phyloP scores from a whole-genome alignment of 1,139 yeast genomes.

The Magnusiomyces suaveolens region DNA sequence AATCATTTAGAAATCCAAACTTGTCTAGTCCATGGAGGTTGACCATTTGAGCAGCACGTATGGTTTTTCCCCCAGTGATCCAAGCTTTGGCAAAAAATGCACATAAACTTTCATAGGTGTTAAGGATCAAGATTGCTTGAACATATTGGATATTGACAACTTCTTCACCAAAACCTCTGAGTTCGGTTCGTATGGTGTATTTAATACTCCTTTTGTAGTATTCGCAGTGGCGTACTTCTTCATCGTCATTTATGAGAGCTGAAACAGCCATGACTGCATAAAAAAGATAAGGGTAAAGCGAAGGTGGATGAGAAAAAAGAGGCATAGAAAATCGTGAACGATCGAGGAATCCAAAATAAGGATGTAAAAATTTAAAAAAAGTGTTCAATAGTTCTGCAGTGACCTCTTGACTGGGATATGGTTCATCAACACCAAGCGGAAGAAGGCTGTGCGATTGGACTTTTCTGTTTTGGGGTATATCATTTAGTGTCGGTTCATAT shows the following conservation, averaged over 20 bases:
- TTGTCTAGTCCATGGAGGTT: slow-evolving; percentile 21
- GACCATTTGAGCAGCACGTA: slow-evolving; percentile 22
- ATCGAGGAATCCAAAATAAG: slow-evolving; percentile 20
- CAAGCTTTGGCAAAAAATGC: slow-evolving; percentile 28
- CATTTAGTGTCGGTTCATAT: too few species aligned
- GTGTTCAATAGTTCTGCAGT: slow-evolving; percentile 19
- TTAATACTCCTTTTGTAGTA: slow-evolving; percentile 25
- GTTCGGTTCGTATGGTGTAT: slow-evolving; percentile 18
- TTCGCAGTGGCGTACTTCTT: slow-evolving; percentile 15
- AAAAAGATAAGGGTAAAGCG: slow-evolving; percentile 22
- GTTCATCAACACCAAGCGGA: slow-evolving; percentile 21
- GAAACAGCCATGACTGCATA: slow-evolving; percentile 26
- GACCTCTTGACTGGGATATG: slow-evolving; percentile 23
- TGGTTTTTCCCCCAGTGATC: slow-evolving; percentile 26
- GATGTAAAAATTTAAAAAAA: slow-evolving; percentile 20
- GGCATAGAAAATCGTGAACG: not conserved
- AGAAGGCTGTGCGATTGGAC: slow-evolving; percentile 7
- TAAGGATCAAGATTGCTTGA: slow-evolving; percentile 24
- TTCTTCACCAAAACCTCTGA: slow-evolving; percentile 17
- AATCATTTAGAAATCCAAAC: not conserved
- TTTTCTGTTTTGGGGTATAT: slow-evolving; percentile 3
- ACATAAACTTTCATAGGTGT: slow-evolving; percentile 22
- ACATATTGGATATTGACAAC: slow-evolving; percentile 20
- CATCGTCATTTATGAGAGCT: slow-evolving; percentile 19
- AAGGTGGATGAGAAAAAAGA: not conserved